Base-by-base conservation (phyloP, 2,329 filamentous ascomycete genomes). In the Lachnellula occidentalis region DNA sequence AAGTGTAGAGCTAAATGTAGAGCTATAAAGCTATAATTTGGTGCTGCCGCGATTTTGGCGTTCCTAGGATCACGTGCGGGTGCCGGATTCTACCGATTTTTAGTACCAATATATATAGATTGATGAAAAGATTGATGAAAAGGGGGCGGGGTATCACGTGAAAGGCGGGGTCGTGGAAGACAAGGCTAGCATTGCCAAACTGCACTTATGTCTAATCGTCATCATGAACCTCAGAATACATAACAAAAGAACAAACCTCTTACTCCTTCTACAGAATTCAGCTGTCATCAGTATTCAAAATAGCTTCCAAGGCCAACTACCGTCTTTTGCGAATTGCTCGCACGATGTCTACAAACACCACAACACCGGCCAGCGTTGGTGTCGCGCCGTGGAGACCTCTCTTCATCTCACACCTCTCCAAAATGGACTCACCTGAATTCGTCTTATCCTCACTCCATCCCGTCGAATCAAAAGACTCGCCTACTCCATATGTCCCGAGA, bases 401-500 rank as follows among this genome's bases (percentile, higher is more conserved):
- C 48, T 69, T 72, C 57, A 56, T 65, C 27, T 57, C 61, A 6
- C 70, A 72, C 53, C 41, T 72, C 36, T 60, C 61, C n/a, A 64
- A 70, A 45, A 62, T 72, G 55, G 66, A 66, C 7, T 70, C 70
- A 1, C 68, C 70, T 7, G 72, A 71, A 53, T 73, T 76, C 56
- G 65, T 68, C 42, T 69, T 76, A 48, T 67, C 69, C 7, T 81
- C 79, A 3, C 70, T 83, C 41, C 71, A 76, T 24, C 56, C 61
- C 15, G 49, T 65, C 34, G 69, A 68, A 17, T 55, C 59, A 15
- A 54, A 59, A 39, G 59, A 59, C 39, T 60, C 76, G 1, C 74
- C 78, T 0, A 70, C 61, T 3, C 64, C 62, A 3, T 68, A 64
- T 45, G 47, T 67, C 4, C 71, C 84, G 1, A 81, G 89, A 51